Conservation (phyloP, 1,284 basidiomycete genomes). For the Puccinia horiana region DNA sequence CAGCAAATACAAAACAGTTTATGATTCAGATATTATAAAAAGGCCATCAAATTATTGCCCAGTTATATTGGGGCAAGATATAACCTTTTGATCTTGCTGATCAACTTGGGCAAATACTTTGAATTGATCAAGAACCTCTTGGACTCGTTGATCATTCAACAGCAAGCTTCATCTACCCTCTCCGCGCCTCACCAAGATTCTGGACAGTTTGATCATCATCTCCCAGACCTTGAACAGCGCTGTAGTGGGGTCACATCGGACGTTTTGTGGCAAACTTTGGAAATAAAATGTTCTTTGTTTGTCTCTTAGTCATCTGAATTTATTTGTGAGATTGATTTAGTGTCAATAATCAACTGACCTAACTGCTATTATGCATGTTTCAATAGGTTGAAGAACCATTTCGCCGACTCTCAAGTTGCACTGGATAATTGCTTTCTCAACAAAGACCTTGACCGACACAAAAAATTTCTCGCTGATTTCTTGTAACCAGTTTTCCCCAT, state of each 20-base stretch:
- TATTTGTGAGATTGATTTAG: not conserved
- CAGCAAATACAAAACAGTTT: not conserved
- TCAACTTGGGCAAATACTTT: constrained; percentile 20
- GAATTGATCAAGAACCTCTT: constrained; percentile 11
- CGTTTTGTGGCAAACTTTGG: constrained; percentile 28
- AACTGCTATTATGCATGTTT: not conserved
- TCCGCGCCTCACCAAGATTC: not conserved
- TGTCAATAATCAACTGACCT: not conserved
- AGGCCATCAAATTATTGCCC: constrained; percentile 85
- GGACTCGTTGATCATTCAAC: constrained; percentile 3
- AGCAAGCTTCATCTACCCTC: not conserved
- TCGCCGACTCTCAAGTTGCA: not conserved
- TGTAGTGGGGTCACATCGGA: constrained; percentile 22
- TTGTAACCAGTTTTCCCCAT: not conserved
- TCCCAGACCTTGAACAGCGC: not conserved
- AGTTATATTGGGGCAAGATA: constrained; percentile 72
- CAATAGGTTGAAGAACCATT: not conserved
- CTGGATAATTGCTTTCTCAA: not conserved
- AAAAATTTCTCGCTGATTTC: not conserved
- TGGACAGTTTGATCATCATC: not conserved
- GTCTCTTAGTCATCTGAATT: not conserved
- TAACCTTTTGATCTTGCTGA: constrained; percentile 26
- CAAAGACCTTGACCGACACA: not conserved
- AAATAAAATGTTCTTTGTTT: constrained; percentile 35
- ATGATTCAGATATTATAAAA: constrained; percentile 70